Evolutionary conservation across 2,329 filamentous ascomycete species (phyloP), one percentile per base, ranked within the genome.

Genomic region (Leptographium flavum): DNA sequence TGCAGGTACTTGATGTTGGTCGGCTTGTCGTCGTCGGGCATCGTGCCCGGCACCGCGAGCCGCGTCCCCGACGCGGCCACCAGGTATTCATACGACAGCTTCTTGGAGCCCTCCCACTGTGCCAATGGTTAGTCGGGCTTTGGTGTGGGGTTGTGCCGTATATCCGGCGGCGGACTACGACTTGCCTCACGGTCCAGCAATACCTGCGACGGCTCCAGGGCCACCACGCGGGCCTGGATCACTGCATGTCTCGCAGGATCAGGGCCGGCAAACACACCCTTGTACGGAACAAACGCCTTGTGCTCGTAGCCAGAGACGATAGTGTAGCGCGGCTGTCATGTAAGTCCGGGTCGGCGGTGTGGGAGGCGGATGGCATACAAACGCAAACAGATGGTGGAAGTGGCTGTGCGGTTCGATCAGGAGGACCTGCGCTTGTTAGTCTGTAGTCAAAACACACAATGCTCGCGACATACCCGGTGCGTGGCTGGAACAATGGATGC

Each of bases 391-490:
- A 52, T 75, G 76, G 50, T 79, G 69, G 54, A 79, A 76, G 56
- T 79, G 75, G 5, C 66, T 69, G 54, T 76, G 74, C 40, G 70
- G 73, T 56, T 81, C 76, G 19, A 81, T 55, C 9, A 80, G 59
- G 0, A 79, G 59, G 4, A 79, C 67, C 4, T 65, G 63, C 53
- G 69, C 75, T 25, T n/a, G n/a, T n/a, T n/a, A n/a, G n/a, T n/a
- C n/a, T n/a, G n/a, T n/a, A n/a, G n/a, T n/a, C n/a, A n/a, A n/a
- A n/a, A n/a, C n/a, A n/a, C n/a, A n/a, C n/a, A n/a, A n/a, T n/a
- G n/a, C n/a, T n/a, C n/a, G 71, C 70, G 50, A 75, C 77, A 0
- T 71, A 75, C 35, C 67, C 74, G 30, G 22, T 45, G 27, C 31
- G 37, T 32, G 11, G 25, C 38, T 14, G 38, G 38, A 13, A 39